A percentile compares a stretch with the other conserved stretches of the same genome.
phyloP scores from a whole-genome alignment of 2,329 filamentous ascomycete genomes.

The Paracoccidioides lutzii region DNA sequence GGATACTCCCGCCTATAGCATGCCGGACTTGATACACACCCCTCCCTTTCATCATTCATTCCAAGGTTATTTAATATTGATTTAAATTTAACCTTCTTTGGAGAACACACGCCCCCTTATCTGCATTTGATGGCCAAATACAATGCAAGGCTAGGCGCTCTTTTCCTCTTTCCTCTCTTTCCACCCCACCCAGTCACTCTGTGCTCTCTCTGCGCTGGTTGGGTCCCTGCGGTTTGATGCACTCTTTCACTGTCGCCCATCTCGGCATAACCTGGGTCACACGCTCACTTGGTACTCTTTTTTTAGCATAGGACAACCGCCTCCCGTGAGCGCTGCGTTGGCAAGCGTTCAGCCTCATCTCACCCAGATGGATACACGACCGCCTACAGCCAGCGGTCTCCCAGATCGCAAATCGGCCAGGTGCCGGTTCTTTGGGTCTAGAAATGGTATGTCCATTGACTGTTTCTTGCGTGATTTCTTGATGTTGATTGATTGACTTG shows the following conservation, averaged over 20 bases:
- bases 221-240: constrained; percentile 1
- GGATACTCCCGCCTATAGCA: background rate
- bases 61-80: too few relatives aligned
- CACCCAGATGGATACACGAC: constrained; percentile 3
- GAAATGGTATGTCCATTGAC: constrained; percentile 25
- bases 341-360: constrained; percentile 18
- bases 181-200: background rate
- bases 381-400: constrained; percentile 9
- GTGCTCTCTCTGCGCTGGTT: background rate
- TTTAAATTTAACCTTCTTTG: background rate
- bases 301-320: constrained; percentile 15
- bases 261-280: constrained; percentile 15
- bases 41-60: background rate
- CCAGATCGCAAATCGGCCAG: constrained; percentile 11
- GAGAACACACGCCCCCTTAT: background rate
- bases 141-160: background rate
- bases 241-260: constrained; percentile 1
- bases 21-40: background rate
- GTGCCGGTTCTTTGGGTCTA: constrained; percentile 29
- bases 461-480: constrained; percentile 2
- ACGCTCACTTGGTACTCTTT: constrained; percentile 19
- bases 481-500: background rate
- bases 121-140: background rate
- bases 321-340: constrained; percentile 19
- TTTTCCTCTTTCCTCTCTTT: background rate